Base-by-base conservation (phyloP, 805 yeast genomes). In the Candida gorgasii region DNA sequence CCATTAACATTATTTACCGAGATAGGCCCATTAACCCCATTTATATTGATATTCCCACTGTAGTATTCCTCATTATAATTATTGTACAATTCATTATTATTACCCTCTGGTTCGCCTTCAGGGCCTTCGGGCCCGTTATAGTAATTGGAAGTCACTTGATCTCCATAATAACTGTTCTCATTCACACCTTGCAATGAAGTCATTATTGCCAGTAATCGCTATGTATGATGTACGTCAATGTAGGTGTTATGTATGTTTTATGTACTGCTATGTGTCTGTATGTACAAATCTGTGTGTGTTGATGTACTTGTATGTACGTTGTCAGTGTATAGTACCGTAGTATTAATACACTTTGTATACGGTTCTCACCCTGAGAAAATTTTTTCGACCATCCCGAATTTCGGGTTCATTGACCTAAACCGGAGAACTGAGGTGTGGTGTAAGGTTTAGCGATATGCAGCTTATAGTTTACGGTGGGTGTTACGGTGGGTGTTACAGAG, bases 141-240 rank as follows among this genome's bases (percentile, higher is more conserved):
- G n/a, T 36, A 36, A 3, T 15, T 27, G 3, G 31, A 17, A 24
- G 20, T 15, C 14, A 45, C 46, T 13, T 38, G 45, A 3, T 45
- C 65, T 36, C 54, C 60, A 46, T 63, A 65, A 39, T 62, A 63
- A 18, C 45, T 41, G 24, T 48, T 40, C 17, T 62, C 65, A 33
- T 46, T 43, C 2, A 60, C 61, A 31, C 51, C 53, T 30, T 61
- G 65, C 45, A 62, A 52, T n/a, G 66, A 60, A 15, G 65, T 58
- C 65, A 58, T 58, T 8, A 27, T 45, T 35, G 14, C 24, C 24
- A 7, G 9, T 22, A 22, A 22, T 22, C 24, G n/a, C n/a, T n/a
- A n/a, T n/a, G n/a, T n/a, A n/a, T n/a, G n/a, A n/a, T n/a, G n/a
- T n/a, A n/a, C n/a, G n/a, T n/a, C n/a, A n/a, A n/a, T n/a, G n/a